Evolutionary conservation across 768 basidiomycete species (phyloP).

Genomic region (Phylloporus sp.): DNA sequence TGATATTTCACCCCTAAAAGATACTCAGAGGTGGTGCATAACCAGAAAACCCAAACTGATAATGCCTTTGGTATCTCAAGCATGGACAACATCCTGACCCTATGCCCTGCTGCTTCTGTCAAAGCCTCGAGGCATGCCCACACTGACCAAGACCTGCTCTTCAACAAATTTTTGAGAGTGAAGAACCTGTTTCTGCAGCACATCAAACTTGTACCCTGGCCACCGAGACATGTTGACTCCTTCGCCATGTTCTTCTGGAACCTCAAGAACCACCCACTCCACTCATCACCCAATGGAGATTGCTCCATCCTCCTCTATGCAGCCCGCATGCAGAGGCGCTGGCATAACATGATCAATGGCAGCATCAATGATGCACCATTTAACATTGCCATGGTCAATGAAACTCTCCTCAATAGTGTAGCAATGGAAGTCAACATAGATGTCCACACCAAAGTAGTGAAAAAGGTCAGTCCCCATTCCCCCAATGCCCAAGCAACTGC

Average conservation of each 20-base stretch:
- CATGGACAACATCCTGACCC: conserved; percentile 1
- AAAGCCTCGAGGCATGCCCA: conserved; percentile 12
- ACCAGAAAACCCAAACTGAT: background rate
- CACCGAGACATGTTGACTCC: background rate
- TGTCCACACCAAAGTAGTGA: no score
- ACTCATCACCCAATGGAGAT: background rate
- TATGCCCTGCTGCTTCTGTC: conserved; percentile 10
- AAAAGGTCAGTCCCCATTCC: no score
- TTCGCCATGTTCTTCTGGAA: conserved; percentile 3
- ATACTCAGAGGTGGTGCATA: background rate
- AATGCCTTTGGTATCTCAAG: conserved; percentile 10
- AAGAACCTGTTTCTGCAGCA: conserved; percentile 5
- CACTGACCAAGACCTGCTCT: conserved; percentile 16
- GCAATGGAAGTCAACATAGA: background rate
- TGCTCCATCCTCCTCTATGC: background rate
- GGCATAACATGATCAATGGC: conserved; percentile 6
- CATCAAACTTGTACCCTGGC: background rate
- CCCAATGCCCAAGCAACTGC: no score
- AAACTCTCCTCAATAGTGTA: background rate
- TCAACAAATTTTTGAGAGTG: conserved; percentile 16
- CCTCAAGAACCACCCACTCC: background rate
- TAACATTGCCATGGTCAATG: conserved; percentile 2
- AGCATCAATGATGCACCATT: background rate
- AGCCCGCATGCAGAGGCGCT: background rate
- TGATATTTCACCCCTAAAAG: conserved; percentile 9